phyloP scores from a whole-genome alignment of 2,329 filamentous ascomycete genomes.

The Monilinia polystroma region DNA sequence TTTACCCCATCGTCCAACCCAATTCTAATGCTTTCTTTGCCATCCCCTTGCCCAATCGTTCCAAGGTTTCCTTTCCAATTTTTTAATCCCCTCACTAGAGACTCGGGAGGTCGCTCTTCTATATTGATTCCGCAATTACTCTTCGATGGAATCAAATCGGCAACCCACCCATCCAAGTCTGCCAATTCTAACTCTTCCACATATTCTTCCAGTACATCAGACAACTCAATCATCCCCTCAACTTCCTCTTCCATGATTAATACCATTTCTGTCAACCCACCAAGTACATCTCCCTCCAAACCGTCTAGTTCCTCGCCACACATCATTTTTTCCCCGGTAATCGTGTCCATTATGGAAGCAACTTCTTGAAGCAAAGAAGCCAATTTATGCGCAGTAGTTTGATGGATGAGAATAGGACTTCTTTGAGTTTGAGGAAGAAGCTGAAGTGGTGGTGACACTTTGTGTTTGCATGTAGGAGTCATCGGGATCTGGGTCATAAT shows the following conservation, averaged over 20 bases:
- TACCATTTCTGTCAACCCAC: conserved; percentile 19
- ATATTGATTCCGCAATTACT: background rate
- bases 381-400: conserved; percentile 8
- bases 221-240: conserved; percentile 14
- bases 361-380: conserved; percentile 19
- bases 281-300: conserved; percentile 15
- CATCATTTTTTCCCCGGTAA: conserved; percentile 19
- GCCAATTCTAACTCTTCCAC: conserved; percentile 20
- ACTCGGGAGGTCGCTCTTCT: background rate
- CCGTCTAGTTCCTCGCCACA: conserved; percentile 16
- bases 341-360: conserved; percentile 19
- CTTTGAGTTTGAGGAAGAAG: background rate
- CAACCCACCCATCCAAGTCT: conserved; percentile 14
- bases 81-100: background rate
- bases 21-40: background rate
- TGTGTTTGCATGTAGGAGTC: background rate
- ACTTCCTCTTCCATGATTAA: conserved; percentile 23
- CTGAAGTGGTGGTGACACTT: background rate
- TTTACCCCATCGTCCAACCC: background rate
- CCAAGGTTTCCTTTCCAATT: too few relatives aligned
- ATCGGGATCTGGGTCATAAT: background rate
- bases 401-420: background rate
- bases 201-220: conserved; percentile 18
- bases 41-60: background rate
- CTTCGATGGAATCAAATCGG: background rate